Base-by-base conservation (phyloP, 2,329 filamentous ascomycete genomes). In the Aureobasidium sp. region DNA sequence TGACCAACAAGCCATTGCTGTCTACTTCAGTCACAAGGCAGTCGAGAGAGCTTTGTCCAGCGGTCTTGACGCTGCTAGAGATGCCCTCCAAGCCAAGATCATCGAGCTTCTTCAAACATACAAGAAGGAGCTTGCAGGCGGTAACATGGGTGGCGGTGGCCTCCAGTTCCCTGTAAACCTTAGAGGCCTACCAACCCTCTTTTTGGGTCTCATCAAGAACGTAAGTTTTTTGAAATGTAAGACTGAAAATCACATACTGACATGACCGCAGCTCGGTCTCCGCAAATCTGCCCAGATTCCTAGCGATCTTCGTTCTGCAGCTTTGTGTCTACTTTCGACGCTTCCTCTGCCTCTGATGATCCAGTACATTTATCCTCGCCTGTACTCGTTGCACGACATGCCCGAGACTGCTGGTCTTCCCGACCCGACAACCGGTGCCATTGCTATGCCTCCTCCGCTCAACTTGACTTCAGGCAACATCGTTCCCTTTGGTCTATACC, bases 21-120 rank as follows among this genome's bases (percentile, higher is more conserved):
- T 90, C 13, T 97, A 93, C 79, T 97, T 93, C 80, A 93, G 89
- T 69, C 94, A 99, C 82, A 97, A 97, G 80, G 94, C 94, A 17
- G 94, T 97, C 3, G 94, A 99, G 79, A 84, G 91, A 69, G 87
- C 89, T 12, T 80, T 99, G 43, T 88, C 90, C 69, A 90, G 85
- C 69, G 92, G 93, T 43, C 80, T 99, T 57, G 94, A 99, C 69
- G 88, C 91, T 52, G 94, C 94, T 56, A 84, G 94, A 46, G 94
- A 99, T 75, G 88, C 91, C 51, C 81, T 97, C 47, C 92, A 97
- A 74, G 85, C 87, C 67, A 99, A 99, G 82, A 80, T 96, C 46
- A 88, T 92, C 32, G 94, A 99, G 78, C 84, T 99, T 53, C 80
- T 99, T 64, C 88, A 93, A 74, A 97, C 93, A 0, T 99, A 97